phyloP scores from a whole-genome alignment of 2,329 filamentous ascomycete species.

The Fusarium brevicatenulatum region DNA sequence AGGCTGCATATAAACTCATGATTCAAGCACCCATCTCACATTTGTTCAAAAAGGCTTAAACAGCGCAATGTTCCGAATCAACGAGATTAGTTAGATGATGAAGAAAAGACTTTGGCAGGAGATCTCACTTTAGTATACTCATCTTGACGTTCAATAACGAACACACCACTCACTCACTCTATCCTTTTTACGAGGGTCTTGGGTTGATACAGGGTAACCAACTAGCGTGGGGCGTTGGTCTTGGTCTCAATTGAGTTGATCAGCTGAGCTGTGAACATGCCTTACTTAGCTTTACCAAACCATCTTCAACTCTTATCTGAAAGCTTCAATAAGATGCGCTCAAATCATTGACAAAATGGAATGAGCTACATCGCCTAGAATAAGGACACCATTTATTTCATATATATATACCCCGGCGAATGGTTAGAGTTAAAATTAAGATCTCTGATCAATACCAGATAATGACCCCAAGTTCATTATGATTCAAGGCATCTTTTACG shows the following conservation, averaged over 20 bases:
- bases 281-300: neutral
- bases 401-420: neutral
- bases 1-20: constrained; percentile 8
- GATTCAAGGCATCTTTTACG: constrained; percentile 78
- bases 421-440: neutral
- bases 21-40: neutral
- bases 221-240: neutral
- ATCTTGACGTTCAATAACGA: neutral
- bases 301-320: neutral
- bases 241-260: neutral
- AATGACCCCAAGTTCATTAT: constrained; percentile 51
- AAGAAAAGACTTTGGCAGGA: neutral
- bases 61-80: neutral
- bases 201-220: constrained; percentile 21
- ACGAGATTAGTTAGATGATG: neutral
- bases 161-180: neutral
- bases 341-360: neutral
- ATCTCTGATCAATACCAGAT: constrained; percentile 20
- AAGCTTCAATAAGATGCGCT: neutral
- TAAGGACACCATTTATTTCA: neutral
- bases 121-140: neutral
- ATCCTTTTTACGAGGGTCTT: neutral
- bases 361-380: neutral
- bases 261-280: neutral
- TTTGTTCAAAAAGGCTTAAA: neutral